Percentiles rank a stretch among this genome's conserved stretches.
Evolutionary conservation across 768 basidiomycete genomes (phyloP).

Genomic region (Neoboletus magnificus): DNA sequence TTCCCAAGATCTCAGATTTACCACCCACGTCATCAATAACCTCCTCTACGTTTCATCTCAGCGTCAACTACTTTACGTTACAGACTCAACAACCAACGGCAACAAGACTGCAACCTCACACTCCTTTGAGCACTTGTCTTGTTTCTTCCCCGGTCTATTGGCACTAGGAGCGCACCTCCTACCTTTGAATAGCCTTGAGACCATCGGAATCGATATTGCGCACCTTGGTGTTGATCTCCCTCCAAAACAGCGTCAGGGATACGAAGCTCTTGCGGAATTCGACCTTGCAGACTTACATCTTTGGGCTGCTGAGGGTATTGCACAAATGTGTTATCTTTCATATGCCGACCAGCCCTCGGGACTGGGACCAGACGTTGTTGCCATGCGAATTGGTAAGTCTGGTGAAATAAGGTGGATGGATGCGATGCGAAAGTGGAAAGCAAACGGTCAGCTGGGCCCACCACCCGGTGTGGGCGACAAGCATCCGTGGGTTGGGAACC

Average conservation of each 20-base stretch:
- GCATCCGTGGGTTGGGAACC: slow-evolving; percentile 27
- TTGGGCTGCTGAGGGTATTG: slow-evolving; percentile 75
- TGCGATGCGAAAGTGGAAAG: slow-evolving; percentile 47
- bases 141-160: slow-evolving; percentile 74
- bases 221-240: slow-evolving; percentile 32
- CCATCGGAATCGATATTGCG: slow-evolving; percentile 44
- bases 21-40: slow-evolving; percentile 58
- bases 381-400: slow-evolving; percentile 26
- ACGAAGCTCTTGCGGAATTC: slow-evolving; percentile 41
- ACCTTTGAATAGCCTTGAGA: slow-evolving; percentile 49
- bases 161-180: slow-evolving; percentile 67
- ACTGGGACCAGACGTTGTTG: slow-evolving; percentile 60
- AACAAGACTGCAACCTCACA: slow-evolving; percentile 41
- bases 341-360: slow-evolving; percentile 72
- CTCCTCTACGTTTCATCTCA: slow-evolving; percentile 66
- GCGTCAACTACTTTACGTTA: slow-evolving; percentile 66
- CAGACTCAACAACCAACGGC: slow-evolving; percentile 40
- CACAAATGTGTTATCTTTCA: slow-evolving; percentile 64
- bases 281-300: slow-evolving; percentile 62
- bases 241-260: slow-evolving; percentile 26
- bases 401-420: slow-evolving; percentile 28
- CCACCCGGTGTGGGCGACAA: slow-evolving; percentile 53
- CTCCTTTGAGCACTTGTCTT: slow-evolving; percentile 69
- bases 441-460: slow-evolving; percentile 40
- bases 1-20: slow-evolving; percentile 53